Percentiles rank a stretch among this genome's conserved stretches.
phyloP scores from a whole-genome alignment of 495 filamentous ascomycete species.

The Aspergillus baeticus region DNA sequence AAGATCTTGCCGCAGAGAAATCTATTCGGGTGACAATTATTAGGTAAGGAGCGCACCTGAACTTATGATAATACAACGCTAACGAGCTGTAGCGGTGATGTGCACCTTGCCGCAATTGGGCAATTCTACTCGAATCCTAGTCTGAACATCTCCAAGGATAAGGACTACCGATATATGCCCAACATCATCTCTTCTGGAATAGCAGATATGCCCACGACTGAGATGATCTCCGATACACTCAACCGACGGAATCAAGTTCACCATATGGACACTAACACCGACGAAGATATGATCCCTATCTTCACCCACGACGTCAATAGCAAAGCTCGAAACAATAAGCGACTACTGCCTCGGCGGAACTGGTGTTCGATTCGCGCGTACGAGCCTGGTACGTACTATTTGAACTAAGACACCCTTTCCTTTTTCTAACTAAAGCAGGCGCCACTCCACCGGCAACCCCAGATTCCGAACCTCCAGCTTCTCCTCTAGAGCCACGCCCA shows the following conservation, averaged over 20 bases:
- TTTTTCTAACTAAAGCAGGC: slow-evolving; percentile 25
- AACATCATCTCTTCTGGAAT: slow-evolving; percentile 88
- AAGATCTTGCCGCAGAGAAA: slow-evolving; percentile 86
- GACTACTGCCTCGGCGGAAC: slow-evolving; percentile 85
- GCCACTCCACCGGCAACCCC: slow-evolving; percentile 67
- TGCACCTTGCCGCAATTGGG: slow-evolving; percentile 88
- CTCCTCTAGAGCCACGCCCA: slow-evolving; percentile 45
- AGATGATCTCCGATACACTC: slow-evolving; percentile 84
- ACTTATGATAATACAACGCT: background rate
- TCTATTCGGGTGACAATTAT: slow-evolving; percentile 89
- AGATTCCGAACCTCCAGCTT: slow-evolving; percentile 27
- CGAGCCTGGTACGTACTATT: slow-evolving; percentile 56
- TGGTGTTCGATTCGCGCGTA: slow-evolving; percentile 89
- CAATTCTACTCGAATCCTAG: slow-evolving; percentile 91
- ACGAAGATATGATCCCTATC: slow-evolving; percentile 93
- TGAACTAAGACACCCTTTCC: background rate
- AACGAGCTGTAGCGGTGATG: slow-evolving; percentile 64
- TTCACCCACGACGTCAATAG: slow-evolving; percentile 87
- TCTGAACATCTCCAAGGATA: slow-evolving; percentile 72
- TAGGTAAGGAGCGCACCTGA: slow-evolving; percentile 45
- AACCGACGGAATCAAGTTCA: slow-evolving; percentile 94
- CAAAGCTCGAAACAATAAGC: slow-evolving; percentile 85
- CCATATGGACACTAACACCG: slow-evolving; percentile 70
- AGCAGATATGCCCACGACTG: slow-evolving; percentile 87
- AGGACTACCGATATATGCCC: slow-evolving; percentile 92